Evolutionary conservation across 2,329 filamentous ascomycete genomes (phyloP), one percentile per base, ranked within the genome.

Genomic region (Ophiostoma ips): DNA sequence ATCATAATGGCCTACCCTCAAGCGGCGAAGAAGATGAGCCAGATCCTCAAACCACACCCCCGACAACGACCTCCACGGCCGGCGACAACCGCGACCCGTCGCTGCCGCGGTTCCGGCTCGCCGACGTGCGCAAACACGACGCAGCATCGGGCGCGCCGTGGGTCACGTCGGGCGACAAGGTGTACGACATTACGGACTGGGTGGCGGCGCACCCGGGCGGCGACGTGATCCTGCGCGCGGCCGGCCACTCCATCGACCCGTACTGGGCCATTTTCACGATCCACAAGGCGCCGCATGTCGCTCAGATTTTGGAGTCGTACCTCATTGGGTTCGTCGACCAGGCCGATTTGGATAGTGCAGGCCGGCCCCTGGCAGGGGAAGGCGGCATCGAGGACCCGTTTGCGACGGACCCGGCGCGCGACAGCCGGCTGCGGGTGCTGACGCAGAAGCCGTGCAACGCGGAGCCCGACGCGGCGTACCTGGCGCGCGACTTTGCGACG

Each of bases 181-280:
- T 84, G 18, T 84, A 84, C 67, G 76, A 84, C 58, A 84, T 84
- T 48, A 84, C 80, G 1, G 77, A 83, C 47, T 84, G 80, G 77
- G 65, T 84, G 19, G 66, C 69, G 1, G 77, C 72, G 1, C 81
- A 84, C 58, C 81, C 81, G 0, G 81, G 81, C 3, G 81, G 81
- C 38, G 75, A 82, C 48, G 77, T 84, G 13, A 84, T 84, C 52
- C 66, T 84, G 9, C 72, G 76, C 30, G 81, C 81, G 1, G 79
- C 77, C 1, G 81, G 81, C 3, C 73, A 75, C 35, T 75, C 72
- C 50, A 74, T 84, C 46, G 80, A 84, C 48, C 73, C 75, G 0
- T 84, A 83, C 63, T 84, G 81, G 81, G 69, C 82, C 52, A 81
- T 84, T 49, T 84, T 84, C 60, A 70, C 72, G 44, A 83, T 84